Evolutionary conservation across 1,284 basidiomycete species (phyloP), one percentile per base, ranked within the genome.

Genomic region (Ganoderma lingzhi): DNA sequence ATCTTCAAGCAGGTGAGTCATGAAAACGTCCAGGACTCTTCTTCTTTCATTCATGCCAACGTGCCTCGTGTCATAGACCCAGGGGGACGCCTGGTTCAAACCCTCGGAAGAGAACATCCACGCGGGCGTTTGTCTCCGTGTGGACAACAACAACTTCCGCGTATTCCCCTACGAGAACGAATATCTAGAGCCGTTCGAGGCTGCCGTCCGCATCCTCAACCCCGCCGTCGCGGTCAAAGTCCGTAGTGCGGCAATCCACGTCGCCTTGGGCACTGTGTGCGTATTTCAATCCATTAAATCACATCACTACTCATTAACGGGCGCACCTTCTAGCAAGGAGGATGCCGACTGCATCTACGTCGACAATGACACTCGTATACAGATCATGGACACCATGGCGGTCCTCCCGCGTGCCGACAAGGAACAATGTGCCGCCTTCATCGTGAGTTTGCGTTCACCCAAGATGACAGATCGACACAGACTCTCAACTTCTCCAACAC

Each of bases 361-460:
- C 67, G 88, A 90, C 76, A 73, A 74, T 32, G 80, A 85, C 68
- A 85, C 90, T 5, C 87, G 90, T 2, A 92, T 92, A 67, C 90
- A 92, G 78, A 86, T 92, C 64, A 76, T 92, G 17, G 88, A 92
- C 67, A 86, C 84, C 35, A 89, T 94, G 44, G 44, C 44, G 17
- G 17, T 48, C 45, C 45, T 48, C n/a, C 45, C n/a, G 19, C n/a
- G 85, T 37, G 93, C 93, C 0, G 88, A 94, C 76, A 94, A 93
- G 80, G 92, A 94, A 72, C 93, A 95, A 76, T 92, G 92, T 71
- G 93, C 89, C n/a, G 93, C 93, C 23, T 95, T 96, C 80, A 87
- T 95, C 70, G 90, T 91, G 74, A 74, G 86, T 82, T 28, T 55
- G 32, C 64, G 23, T 28, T 14, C 61, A 17, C 30, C 39, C 10